Evolutionary conservation across 116 monocot genomes (phyloP).

Genomic region (Trichopus zeylanicus): DNA sequence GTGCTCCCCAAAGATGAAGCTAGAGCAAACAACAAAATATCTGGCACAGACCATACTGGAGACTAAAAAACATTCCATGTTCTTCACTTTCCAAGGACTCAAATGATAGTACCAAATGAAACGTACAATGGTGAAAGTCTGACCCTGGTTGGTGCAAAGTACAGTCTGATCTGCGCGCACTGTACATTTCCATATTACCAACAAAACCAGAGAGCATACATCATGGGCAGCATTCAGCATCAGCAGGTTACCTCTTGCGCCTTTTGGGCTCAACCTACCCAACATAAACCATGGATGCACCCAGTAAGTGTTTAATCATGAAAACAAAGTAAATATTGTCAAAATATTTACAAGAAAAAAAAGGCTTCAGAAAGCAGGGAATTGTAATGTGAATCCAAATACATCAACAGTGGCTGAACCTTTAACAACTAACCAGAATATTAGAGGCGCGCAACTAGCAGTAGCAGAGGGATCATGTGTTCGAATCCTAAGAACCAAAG

Average conservation of each 20-base stretch:
- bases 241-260: slow-evolving; percentile 7
- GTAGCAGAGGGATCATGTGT: no score
- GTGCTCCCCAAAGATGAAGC: background rate
- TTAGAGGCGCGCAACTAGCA: no score
- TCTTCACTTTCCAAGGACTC: background rate
- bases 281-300: background rate
- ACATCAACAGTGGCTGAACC: no score
- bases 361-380: background rate
- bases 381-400: no score
- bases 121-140: background rate
- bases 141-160: background rate
- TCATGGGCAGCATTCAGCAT: background rate
- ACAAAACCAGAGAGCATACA: background rate
- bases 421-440: no score
- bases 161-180: slow-evolving; percentile 1
- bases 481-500: no score
- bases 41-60: background rate
- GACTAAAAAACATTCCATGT: background rate
- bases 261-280: slow-evolving; percentile 7
- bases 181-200: slow-evolving; percentile 11
- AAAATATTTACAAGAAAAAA: background rate
- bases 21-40: background rate
- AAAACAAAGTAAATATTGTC: background rate
- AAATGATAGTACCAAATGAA: background rate
- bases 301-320: background rate